phyloP scores from a whole-genome alignment of 1,284 basidiomycete genomes.

The Ganoderma lingzhi region DNA sequence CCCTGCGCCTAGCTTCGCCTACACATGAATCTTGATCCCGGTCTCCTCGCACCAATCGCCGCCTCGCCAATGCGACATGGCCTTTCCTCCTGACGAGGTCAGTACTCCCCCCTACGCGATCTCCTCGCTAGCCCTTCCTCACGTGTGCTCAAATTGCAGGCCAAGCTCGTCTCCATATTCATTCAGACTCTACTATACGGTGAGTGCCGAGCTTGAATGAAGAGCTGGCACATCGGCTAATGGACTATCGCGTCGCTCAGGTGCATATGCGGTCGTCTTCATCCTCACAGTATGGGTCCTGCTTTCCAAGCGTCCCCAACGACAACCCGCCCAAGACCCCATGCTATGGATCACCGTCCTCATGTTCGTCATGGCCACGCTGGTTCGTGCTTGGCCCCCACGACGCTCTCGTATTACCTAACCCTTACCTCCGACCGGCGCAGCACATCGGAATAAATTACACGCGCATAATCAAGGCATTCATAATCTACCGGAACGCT shows the following conservation, averaged over 20 bases:
- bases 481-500: slow-evolving; percentile 31
- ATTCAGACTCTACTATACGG: slow-evolving; percentile 24
- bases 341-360: slow-evolving; percentile 21
- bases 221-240: background rate
- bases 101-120: background rate
- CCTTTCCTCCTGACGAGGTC: slow-evolving; percentile 23
- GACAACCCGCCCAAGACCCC: slow-evolving; percentile 12
- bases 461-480: slow-evolving; percentile 34
- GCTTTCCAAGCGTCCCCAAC: slow-evolving; percentile 10
- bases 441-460: slow-evolving; percentile 37
- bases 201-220: background rate
- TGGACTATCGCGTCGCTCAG: background rate
- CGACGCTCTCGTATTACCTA: background rate
- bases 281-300: slow-evolving; percentile 24
- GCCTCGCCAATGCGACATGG: slow-evolving; percentile 10
- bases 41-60: background rate
- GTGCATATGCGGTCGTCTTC: slow-evolving; percentile 23
- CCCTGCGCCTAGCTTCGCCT: slow-evolving; percentile 4
- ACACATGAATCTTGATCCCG: slow-evolving; percentile 3
- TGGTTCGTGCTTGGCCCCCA: slow-evolving; percentile 9
- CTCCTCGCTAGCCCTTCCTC: background rate
- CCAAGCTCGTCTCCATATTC: slow-evolving; percentile 25
- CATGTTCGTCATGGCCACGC: slow-evolving; percentile 24
- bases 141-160: slow-evolving; percentile 4
- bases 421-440: background rate